Evolutionary conservation across 192 early-diverging fungal genomes (phyloP).

Genomic region (Coemansia sp.): DNA sequence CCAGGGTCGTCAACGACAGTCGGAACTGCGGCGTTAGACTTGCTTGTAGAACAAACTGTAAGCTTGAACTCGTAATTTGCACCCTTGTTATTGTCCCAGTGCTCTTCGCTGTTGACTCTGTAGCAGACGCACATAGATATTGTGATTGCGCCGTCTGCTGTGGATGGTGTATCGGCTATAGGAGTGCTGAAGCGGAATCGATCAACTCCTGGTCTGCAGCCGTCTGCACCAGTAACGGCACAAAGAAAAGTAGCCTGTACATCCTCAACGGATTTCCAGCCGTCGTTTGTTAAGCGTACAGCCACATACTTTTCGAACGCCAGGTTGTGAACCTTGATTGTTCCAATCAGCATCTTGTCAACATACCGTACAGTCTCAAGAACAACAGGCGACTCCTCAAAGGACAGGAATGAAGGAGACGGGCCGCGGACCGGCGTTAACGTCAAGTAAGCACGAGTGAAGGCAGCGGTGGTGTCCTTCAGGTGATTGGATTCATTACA

Average conservation of each 20-base stretch:
- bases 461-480: neutral
- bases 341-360: constrained; percentile 59
- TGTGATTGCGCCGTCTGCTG: constrained; percentile 13
- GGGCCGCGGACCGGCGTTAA: constrained; percentile 36
- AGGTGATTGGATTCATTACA: neutral
- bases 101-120: constrained; percentile 67
- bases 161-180: constrained; percentile 13
- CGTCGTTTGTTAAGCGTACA: constrained; percentile 75
- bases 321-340: constrained; percentile 81
- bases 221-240: constrained; percentile 48
- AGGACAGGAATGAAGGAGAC: constrained; percentile 35
- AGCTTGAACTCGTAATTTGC: constrained; percentile 74
- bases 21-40: neutral
- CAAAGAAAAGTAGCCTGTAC: constrained; percentile 65
- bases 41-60: neutral
- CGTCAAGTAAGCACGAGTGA: neutral
- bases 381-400: constrained; percentile 53
- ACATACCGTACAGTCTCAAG: constrained; percentile 58
- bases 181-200: constrained; percentile 70
- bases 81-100: constrained; percentile 95
- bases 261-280: constrained; percentile 75
- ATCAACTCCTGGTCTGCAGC: constrained; percentile 58
- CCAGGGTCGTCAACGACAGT: neutral
- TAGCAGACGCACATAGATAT: constrained; percentile 70
- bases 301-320: constrained; percentile 79